Percentiles rank a stretch among this genome's conserved stretches.
phyloP scores from a whole-genome alignment of 1,139 yeast genomes.

The Kodamaea sp. region DNA sequence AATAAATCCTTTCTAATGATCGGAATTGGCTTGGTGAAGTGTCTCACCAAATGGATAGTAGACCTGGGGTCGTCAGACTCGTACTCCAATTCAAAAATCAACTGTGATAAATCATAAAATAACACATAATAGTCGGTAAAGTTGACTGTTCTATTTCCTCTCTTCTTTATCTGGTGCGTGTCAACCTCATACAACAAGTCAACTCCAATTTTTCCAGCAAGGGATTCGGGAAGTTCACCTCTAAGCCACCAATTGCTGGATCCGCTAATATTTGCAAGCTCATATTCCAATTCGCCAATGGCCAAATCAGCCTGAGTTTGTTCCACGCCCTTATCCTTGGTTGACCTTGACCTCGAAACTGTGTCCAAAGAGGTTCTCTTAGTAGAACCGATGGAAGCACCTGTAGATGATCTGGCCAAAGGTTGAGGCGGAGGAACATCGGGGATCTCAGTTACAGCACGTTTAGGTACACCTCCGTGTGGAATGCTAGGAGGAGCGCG shows the following conservation, averaged over 20 bases:
- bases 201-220: slow-evolving; percentile 44
- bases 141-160: slow-evolving; percentile 53
- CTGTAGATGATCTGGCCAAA: slow-evolving; percentile 23
- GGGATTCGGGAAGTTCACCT: slow-evolving; percentile 58
- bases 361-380: slow-evolving; percentile 15
- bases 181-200: slow-evolving; percentile 69
- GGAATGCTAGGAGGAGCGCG: slow-evolving; percentile 17
- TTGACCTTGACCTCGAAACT: slow-evolving; percentile 20
- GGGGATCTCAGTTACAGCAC: slow-evolving; percentile 26
- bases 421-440: slow-evolving; percentile 12
- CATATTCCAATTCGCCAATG: slow-evolving; percentile 30
- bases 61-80: slow-evolving; percentile 57
- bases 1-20: slow-evolving; percentile 48
- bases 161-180: slow-evolving; percentile 51
- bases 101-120: slow-evolving; percentile 72
- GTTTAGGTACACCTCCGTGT: slow-evolving; percentile 9
- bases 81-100: slow-evolving; percentile 57
- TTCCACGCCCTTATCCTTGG: slow-evolving; percentile 21
- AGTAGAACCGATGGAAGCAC: slow-evolving; percentile 25
- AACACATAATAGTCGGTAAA: slow-evolving; percentile 72
- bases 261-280: slow-evolving; percentile 34
- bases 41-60: slow-evolving; percentile 49
- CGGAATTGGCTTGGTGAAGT: slow-evolving; percentile 48
- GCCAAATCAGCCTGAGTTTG: slow-evolving; percentile 33
- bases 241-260: slow-evolving; percentile 65